A percentile compares a stretch with the other conserved stretches of the same genome.
Evolutionary conservation across 2,329 filamentous ascomycete species (phyloP).

Genomic region (Aspergillus floridensis): DNA sequence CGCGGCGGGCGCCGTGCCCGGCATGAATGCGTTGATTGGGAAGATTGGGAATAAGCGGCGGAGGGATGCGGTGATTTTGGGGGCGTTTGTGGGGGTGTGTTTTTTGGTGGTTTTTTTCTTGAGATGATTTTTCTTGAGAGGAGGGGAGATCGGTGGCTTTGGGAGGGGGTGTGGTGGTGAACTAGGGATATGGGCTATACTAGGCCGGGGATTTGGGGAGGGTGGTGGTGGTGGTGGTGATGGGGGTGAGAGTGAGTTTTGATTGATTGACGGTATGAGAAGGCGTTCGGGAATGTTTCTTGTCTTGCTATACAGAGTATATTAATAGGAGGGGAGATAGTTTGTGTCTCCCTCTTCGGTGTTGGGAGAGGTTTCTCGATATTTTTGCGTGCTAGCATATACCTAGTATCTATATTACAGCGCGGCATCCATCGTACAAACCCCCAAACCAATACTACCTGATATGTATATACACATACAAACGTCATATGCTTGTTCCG

Average conservation of each 20-base stretch:
- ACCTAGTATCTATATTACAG: conserved; percentile 16
- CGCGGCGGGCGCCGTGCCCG: conserved; percentile 86
- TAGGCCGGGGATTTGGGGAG: too few relatives aligned
- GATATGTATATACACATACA: conserved; percentile 14
- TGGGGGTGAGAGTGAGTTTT: conserved; percentile 13
- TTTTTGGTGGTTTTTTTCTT: conserved; percentile 83
- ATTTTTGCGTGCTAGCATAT: conserved; percentile 9
- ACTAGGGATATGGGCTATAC: too few relatives aligned
- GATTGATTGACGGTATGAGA: background rate
- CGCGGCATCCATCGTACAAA: background rate
- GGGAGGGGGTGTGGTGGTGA: conserved; percentile 5
- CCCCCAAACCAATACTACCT: background rate
- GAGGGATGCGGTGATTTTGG: conserved; percentile 91
- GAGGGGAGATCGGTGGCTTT: background rate
- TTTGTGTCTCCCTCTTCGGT: background rate
- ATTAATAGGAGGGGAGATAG: conserved; percentile 10
- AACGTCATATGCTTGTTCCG: too few relatives aligned
- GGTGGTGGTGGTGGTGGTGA: background rate
- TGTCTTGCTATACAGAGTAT: conserved; percentile 12
- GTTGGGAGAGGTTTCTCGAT: conserved; percentile 5
- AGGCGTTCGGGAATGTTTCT: background rate
- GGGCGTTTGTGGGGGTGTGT: conserved; percentile 85
- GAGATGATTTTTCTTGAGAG: conserved; percentile 49
- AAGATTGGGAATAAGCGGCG: conserved; percentile 94
- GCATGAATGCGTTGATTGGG: conserved; percentile 85